phyloP scores from a whole-genome alignment of 108 stramenopile genomes.

The Aurantiochytrium sp. region DNA sequence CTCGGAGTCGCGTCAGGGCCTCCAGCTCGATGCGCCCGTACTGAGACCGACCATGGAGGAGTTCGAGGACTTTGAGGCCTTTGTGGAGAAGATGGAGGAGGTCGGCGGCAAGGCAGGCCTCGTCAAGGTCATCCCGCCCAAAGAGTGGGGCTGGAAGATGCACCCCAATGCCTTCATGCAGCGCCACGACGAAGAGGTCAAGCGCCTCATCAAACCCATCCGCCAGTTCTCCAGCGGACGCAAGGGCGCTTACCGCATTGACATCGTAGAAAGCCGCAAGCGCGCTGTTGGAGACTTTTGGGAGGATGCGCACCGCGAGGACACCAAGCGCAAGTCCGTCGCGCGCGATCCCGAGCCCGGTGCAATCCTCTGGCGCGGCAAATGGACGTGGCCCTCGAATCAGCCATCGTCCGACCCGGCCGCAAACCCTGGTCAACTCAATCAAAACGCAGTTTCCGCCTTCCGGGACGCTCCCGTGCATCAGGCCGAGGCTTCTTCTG shows the following conservation, averaged over 20 bases:
- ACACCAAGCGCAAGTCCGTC: not conserved
- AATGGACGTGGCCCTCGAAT: not conserved
- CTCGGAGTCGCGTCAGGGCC: not conserved
- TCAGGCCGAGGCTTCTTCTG: too few species aligned
- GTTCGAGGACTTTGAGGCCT: constrained; percentile 47
- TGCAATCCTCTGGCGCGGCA: not conserved
- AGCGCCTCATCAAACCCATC: constrained; percentile 1
- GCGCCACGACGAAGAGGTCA: constrained; percentile 26
- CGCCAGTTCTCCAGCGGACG: not conserved
- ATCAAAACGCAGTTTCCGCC: too few species aligned
- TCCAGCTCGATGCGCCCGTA: constrained; percentile 38
- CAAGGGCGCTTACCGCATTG: constrained; percentile 17
- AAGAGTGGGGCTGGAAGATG: constrained; percentile 16
- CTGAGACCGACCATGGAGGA: constrained; percentile 52
- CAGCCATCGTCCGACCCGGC: not conserved
- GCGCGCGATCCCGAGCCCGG: not conserved
- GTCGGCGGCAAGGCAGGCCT: constrained; percentile 37
- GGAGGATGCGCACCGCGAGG: not conserved
- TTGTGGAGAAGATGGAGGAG: constrained; percentile 41
- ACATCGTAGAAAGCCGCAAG: not conserved
- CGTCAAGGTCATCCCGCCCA: constrained; percentile 56
- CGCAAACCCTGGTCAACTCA: too few species aligned
- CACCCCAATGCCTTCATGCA: not conserved
- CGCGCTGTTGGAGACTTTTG: not conserved
- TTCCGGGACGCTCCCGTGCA: too few species aligned